Base-by-base conservation (phyloP, 1,284 basidiomycete species). In the Trichosporon ovoides region DNA sequence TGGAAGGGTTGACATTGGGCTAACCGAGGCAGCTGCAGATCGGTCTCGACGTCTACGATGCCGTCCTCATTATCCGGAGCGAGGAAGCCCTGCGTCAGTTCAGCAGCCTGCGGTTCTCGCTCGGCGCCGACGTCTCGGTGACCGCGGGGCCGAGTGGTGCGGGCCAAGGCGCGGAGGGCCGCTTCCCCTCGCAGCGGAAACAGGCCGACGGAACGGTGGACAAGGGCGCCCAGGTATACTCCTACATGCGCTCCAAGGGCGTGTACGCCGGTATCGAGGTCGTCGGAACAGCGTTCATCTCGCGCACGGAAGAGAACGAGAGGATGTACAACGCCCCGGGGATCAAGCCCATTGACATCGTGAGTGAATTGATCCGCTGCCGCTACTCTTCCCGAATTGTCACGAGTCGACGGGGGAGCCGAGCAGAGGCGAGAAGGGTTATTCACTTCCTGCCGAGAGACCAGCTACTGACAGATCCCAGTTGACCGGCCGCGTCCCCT, bases 231-330 rank as follows among this genome's bases (percentile, higher is more conserved):
- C 40, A 40, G 33, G 53, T 55, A 2, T 55, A 48, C 43, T 46
- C 43, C 16, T 55, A 55, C 53, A 55, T 55, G 53, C 40, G 46
- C 38, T 33, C 40, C 19, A 43, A 46, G 16, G 53, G 53, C n/a
- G 53, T 46, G 40, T 55, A 55, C 24, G 34, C 46, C 33, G 53
- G 53, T n/a, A 20, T 55, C 40, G 40, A 55, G 43, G 53, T 55
- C 34, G 34, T 55, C 5, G 53, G 53, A 3, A 55, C 53, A 10
- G 53, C 46, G 14, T 55, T 55, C 43, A 46, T 48, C 33, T 36
- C 40, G 34, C 20, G 53, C 16, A 19, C 40, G 13, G 53, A 55
- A 10, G 53, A 55, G 53, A 55, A 55, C 33, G 53, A 43, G 19
- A 11, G n/a, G 22, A 55, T 55, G 53, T 55, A 55, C 34, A 40